Conservation (phyloP, 2,329 filamentous ascomycete species). For the Rugonectria rugulosa region DNA sequence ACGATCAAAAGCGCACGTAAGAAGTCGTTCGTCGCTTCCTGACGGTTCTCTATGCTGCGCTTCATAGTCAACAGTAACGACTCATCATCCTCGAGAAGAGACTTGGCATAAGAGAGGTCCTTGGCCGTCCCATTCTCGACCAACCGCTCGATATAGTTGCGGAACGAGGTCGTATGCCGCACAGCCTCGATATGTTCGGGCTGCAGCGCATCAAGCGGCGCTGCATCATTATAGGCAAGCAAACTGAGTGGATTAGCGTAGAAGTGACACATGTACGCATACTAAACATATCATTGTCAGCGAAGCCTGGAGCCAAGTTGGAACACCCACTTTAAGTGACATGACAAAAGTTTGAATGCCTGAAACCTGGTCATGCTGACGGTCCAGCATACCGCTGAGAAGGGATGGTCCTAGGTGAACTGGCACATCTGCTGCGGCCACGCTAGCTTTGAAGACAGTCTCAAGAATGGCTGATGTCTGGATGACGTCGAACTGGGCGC, state of each 20-base stretch:
- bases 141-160: constrained; percentile 56
- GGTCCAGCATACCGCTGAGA: constrained; percentile 69
- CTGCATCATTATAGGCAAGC: constrained; percentile 53
- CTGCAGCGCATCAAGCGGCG: constrained; percentile 52
- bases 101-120: constrained; percentile 52
- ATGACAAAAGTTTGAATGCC: constrained; percentile 77
- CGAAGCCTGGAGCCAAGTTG: not conserved
- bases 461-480: constrained; percentile 77
- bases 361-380: constrained; percentile 79
- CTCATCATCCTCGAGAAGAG: constrained; percentile 67
- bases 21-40: constrained; percentile 52
- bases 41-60: constrained; percentile 37
- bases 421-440: constrained; percentile 63
- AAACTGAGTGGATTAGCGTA: constrained; percentile 79
- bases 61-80: constrained; percentile 57
- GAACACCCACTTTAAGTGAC: constrained; percentile 66
- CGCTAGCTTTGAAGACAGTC: constrained; percentile 71
- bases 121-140: constrained; percentile 52
- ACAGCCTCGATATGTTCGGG: constrained; percentile 71
- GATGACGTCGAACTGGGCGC: constrained; percentile 79
- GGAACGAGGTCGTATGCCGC: constrained; percentile 75
- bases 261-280: constrained; percentile 87
- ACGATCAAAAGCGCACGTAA: constrained; percentile 59
- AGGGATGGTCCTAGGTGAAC: constrained; percentile 71
- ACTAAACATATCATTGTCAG: constrained; percentile 57